These are phyloP conservation scores for Aegilops tauschii DNA, from an alignment of 176 grass and related monocot genomes.

Conservation along the genomic window DNA sequence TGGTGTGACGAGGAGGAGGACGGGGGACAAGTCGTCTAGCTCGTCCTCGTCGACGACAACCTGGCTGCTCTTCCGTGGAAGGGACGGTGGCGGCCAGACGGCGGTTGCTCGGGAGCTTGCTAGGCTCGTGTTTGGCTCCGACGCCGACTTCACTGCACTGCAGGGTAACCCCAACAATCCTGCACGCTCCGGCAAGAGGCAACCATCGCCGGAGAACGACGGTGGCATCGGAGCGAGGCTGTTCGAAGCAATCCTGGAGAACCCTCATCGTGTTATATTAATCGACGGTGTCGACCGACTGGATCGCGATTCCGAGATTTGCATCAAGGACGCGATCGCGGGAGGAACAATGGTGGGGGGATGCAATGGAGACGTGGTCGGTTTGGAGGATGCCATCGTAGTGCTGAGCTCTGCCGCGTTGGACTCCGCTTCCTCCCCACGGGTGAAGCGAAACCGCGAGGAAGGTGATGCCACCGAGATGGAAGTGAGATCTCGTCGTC, in stretches of 20 bases:
- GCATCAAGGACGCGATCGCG: constrained; percentile 30
- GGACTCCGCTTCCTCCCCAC: constrained; percentile 13
- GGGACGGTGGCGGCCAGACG: constrained; percentile 38
- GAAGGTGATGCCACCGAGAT: neutral
- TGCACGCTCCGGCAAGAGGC: constrained; percentile 23
- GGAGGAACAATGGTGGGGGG: constrained; percentile 22
- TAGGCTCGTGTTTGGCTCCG: constrained; percentile 57
- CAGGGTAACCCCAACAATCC: neutral
- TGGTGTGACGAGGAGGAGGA: neutral
- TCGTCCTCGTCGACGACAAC: constrained; percentile 29
- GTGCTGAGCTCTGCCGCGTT: constrained; percentile 41
- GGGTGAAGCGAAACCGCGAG: neutral
- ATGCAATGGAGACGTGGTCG: constrained; percentile 28
- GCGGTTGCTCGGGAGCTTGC: constrained; percentile 60
- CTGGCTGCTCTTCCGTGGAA: constrained; percentile 66
- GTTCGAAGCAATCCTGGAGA: too few species aligned
- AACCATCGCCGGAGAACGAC: neutral
- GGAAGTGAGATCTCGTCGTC: neutral
- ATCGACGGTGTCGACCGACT: neutral
- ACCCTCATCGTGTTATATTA: too few species aligned
- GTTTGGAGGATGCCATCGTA: constrained; percentile 54
- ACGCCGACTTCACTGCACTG: neutral
- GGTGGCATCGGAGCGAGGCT: too few species aligned
- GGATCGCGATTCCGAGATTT: constrained; percentile 1
- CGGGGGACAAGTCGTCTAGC: neutral